Base-by-base conservation (phyloP, 345 rosid genomes). In the Citrus trifoliata region DNA sequence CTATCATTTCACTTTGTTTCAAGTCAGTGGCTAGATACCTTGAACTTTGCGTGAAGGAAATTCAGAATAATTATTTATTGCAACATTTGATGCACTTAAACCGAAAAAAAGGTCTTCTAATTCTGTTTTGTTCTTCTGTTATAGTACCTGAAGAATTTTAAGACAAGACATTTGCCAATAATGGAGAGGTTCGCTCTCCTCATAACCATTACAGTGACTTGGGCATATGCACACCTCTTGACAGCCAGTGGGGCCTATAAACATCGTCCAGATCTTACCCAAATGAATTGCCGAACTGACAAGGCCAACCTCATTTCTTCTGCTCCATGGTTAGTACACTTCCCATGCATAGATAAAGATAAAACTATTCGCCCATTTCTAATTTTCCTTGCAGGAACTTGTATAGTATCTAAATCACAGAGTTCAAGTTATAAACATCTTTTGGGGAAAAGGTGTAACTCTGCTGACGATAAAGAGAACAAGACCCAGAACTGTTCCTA, bases 171-270 rank as follows among this genome's bases (percentile, higher is more conserved):
- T 71, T 80, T 94, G 67, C 99, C 98, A 46, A 73, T 97, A 74
- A 73, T 94, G 7, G 99, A 97, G 86, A 87, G 98, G 71, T 97
- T 94, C 79, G 98, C 95, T 61, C 89, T 97, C 73, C 79, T 97
- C 48, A 90, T 97, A 91, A 87, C 97, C 0, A 61, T 90, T 65
- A 88, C 90, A 42, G 80, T 97, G 1, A 91, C 93, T 82, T 97
- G 99, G 99, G 95, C 97, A 38, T 97, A 94, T 78, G 98, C 99
- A 24, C 99, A 94, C 87, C 85, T 97, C 71, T 85, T 97, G 88
- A 97, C 99, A 67, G 98, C 97, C 22, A 94, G 99, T 81, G 98
- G 98, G 0, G 98, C 98, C 42, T 97, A 97, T 84, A 96, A 90
- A 81, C 98, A 97, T 82, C 85, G 80, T 78, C 93, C 99, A 1